Percentiles rank a stretch among this genome's conserved stretches.
phyloP scores from a whole-genome alignment of 345 rosid genomes.

The Boechera stricta region DNA sequence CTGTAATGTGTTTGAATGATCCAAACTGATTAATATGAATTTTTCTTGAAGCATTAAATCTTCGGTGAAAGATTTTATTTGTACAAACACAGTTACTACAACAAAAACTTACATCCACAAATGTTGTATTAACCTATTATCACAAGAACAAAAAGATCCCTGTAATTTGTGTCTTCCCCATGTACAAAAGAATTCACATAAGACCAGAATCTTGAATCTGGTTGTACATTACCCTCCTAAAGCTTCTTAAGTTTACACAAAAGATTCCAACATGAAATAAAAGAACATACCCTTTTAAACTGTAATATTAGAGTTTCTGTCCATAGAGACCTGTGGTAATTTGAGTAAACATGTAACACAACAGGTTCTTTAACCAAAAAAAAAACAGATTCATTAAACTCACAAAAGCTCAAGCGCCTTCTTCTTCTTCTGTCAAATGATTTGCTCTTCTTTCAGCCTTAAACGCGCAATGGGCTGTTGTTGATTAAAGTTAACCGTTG shows the following conservation, averaged over 20 bases:
- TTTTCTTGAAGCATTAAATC: not conserved
- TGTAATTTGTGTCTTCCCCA: constrained; percentile 31
- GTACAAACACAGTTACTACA: constrained; percentile 9
- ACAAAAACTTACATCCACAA: not conserved
- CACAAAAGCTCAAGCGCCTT: constrained; percentile 10
- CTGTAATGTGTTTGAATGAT: constrained; percentile 24
- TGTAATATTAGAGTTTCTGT: constrained; percentile 26
- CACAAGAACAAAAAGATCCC: constrained; percentile 16
- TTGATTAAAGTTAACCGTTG: constrained; percentile 42
- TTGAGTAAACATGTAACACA: constrained; percentile 17
- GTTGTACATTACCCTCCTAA: constrained; percentile 38
- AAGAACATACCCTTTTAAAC: constrained; percentile 17
- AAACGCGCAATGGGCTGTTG: constrained; percentile 62
- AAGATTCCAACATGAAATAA: constrained; percentile 25
- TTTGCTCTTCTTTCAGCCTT: constrained; percentile 71
- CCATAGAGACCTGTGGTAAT: constrained; percentile 25
- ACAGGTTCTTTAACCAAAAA: constrained; percentile 30
- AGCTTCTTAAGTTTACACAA: constrained; percentile 39
- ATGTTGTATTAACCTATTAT: not conserved
- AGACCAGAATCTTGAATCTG: constrained; percentile 42
- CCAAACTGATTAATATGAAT: not conserved
- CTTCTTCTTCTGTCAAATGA: constrained; percentile 38
- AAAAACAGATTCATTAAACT: constrained; percentile 22
- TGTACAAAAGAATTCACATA: constrained; percentile 70
- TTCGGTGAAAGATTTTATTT: not conserved